Evolutionary conservation across 2,329 filamentous ascomycete species (phyloP).

Genomic region (Akanthomyces muscarius): DNA sequence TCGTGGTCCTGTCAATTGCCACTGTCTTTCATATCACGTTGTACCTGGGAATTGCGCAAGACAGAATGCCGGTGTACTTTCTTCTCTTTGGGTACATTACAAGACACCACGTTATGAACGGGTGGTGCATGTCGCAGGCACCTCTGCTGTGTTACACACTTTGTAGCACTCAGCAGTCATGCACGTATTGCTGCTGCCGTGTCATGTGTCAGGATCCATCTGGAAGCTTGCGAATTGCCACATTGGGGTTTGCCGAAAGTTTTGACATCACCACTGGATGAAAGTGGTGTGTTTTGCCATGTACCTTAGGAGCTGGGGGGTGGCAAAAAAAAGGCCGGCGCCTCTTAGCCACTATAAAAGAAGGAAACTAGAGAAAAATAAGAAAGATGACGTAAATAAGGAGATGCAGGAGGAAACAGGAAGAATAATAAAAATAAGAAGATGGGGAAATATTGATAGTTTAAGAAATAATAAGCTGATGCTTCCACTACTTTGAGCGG

Average conservation of each 20-base stretch:
- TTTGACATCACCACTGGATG: not conserved
- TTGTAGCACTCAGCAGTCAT: not conserved
- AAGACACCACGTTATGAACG: not conserved
- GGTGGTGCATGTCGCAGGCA: not conserved
- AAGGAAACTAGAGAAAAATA: too few species aligned
- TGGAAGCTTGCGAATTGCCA: not conserved
- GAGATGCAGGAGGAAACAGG: too few species aligned
- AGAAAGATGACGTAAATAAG: too few species aligned
- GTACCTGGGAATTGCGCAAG: not conserved
- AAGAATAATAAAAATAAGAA: too few species aligned
- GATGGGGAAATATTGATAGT: too few species aligned
- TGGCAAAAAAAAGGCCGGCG: too few species aligned
- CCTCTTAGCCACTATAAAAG: too few species aligned
- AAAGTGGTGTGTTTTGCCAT: not conserved
- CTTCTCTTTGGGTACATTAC: not conserved
- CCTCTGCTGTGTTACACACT: not conserved
- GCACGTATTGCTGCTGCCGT: not conserved
- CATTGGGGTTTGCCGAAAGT: not conserved
- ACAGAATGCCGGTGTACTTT: not conserved
- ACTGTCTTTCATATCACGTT: constrained; percentile 6
- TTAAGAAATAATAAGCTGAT: too few species aligned
- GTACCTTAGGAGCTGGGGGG: not conserved
- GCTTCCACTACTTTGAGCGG: too few species aligned
- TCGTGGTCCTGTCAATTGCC: not conserved
- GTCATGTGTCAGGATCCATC: not conserved